Evolutionary conservation across 805 yeast species (phyloP), one percentile per base, ranked within the genome.

Genomic region (Priceomyces castillae): DNA sequence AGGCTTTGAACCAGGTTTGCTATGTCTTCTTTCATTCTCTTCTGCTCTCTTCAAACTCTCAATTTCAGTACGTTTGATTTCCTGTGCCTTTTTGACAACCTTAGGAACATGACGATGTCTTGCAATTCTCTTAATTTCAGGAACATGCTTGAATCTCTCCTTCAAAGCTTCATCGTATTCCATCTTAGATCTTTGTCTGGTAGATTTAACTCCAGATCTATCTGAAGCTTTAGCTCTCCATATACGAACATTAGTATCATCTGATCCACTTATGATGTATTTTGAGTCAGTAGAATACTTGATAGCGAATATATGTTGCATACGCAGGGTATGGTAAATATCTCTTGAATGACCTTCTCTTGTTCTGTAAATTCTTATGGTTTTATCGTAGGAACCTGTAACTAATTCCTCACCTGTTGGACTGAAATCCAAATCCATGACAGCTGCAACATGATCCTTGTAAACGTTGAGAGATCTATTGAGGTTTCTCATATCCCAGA

Each of bases 401-500:
- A 90, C 97, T 26, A 94, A 70, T 65, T 92, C 98, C 61, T 90
- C 90, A 54, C 99, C 99, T 1, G 98, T 90, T 33, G 99, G 99
- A 9, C 96, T 81, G 59, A 87, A 94, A 67, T 94, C 99, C 33
- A 94, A 81, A 62, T 87, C 96, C 81, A 92, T 78, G 9, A 94
- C 95, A 0, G 97, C 97, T 38, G 95, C 84, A 31, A 92, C 97
- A 64, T 94, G 99, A 65, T 90, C 98, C 67, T 92, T 90, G 67
- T 77, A 88, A 10, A 95, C 89, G 52, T 90, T 90, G 40, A 84
- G 63, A 1, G 97, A 84, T 43, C 87, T 76, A 36, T 75, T 74
- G 79, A 95, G 74, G 58, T 90, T 87, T 62, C 99, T 77, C 97
- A 95, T 92, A 67, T 94, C 99, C 81, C 96, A 95, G 42, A 86